Evolutionary conservation across 129 eudicot species (phyloP), one percentile per base, ranked within the genome.

Genomic region (Tagetes erecta): DNA sequence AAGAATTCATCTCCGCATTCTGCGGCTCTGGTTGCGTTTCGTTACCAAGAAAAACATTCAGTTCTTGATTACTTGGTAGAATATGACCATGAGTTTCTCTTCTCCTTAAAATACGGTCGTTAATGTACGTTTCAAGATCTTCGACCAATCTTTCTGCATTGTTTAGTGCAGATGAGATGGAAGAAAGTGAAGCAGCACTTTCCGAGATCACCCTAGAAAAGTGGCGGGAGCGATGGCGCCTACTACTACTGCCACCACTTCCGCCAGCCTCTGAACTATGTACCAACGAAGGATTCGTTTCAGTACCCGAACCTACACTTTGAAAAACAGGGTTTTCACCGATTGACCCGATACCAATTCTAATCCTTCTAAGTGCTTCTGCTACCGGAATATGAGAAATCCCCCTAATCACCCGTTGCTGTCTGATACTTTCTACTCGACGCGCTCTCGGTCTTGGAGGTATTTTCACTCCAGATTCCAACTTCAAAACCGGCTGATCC

Each of bases 401-500:
- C 38, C 82, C 85, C 40, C 78, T 76, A 14, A 76, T 71, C 7
- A 82, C 76, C 45, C 87, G 87, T 47, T 85, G 87, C 75, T 86
- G 94, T 64, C 97, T 78, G 11, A 78, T 80, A 42, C 91, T 86
- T 68, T 91, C 97, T 31, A 91, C 79, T 68, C 97, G 55, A 9
- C 72, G 86, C 0, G 94, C 97, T 27, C 84, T 78, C 20, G 97
- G 97, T 70, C 97, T 82, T 7, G 94, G 97, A 8, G 97, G 97
- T 72, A 91, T 73, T 62, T 72, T 78, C 77, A 82, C 56, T 41
- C 83, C 89, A 13, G 87, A 80, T 12, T 84, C 94, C 6, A 73
- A 42, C 69, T 85, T 83, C 64, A 45, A 37, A 13, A 75, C 84
- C 0, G 63, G 77, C 33, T 53, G 73, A 68, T 67, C 4, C 10